phyloP scores from a whole-genome alignment of 495 filamentous ascomycete genomes.

The Monascus purpureus region DNA sequence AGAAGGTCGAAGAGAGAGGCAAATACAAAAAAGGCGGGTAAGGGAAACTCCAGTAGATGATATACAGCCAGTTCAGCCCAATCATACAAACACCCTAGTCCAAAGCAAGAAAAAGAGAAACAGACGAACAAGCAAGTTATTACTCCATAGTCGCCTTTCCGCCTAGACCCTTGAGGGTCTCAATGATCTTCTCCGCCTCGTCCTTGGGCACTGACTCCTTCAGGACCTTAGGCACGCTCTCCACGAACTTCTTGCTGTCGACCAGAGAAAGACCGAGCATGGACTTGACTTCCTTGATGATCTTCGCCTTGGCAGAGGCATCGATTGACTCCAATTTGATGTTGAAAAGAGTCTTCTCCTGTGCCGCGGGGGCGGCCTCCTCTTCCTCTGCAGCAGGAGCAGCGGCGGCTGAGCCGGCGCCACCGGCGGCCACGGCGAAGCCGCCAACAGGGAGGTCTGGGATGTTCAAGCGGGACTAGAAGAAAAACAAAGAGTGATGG shows the following conservation, averaged over 20 bases:
- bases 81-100: slow-evolving; percentile 3
- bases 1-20: slow-evolving; percentile 10
- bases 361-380: slow-evolving; percentile 61
- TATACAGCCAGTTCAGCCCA: slow-evolving; percentile 13
- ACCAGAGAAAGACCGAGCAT: slow-evolving; percentile 91
- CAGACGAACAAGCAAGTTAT: slow-evolving; percentile 6
- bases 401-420: slow-evolving; percentile 38
- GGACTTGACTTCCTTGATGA: slow-evolving; percentile 98
- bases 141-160: slow-evolving; percentile 86
- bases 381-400: slow-evolving; percentile 67
- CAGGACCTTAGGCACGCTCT: slow-evolving; percentile 93
- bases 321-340: slow-evolving; percentile 86
- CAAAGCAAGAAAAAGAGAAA: slow-evolving; percentile 1
- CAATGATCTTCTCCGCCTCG: slow-evolving; percentile 96
- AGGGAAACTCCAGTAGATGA: slow-evolving; percentile 4
- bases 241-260: slow-evolving; percentile 99
- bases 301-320: slow-evolving; percentile 79
- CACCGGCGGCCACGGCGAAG: slow-evolving; percentile 52
- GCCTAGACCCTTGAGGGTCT: slow-evolving; percentile 81
- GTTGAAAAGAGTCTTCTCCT: slow-evolving; percentile 96
- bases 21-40: too few species aligned
- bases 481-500: background rate
- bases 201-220: slow-evolving; percentile 98
- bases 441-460: slow-evolving; percentile 91
- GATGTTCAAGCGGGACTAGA: slow-evolving; percentile 84